Base-by-base conservation (phyloP, 2,329 filamentous ascomycete species). In the Hawksworthiomyces lignivorus region DNA sequence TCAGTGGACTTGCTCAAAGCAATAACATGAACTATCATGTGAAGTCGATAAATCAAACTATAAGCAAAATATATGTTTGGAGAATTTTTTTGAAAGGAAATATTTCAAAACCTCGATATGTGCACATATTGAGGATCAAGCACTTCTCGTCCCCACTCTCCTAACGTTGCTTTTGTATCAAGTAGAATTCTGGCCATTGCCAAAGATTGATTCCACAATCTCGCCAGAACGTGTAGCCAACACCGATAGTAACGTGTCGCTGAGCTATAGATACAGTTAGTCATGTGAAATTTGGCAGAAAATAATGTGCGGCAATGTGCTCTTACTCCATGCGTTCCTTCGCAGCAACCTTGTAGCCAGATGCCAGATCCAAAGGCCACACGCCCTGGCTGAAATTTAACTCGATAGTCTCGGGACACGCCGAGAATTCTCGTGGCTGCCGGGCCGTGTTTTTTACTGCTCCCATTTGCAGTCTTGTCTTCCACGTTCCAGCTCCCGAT, bases 291-390 rank as follows among this genome's bases (percentile, higher is more conserved):
- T 50, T 54, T n/a, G 33, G 36, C 10, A 36, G 15, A 32, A 32
- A 11, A 15, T 10, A 19, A 17, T 18, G 80, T n/a, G n/a, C n/a
- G n/a, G n/a, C n/a, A n/a, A n/a, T n/a, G n/a, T n/a, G n/a, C n/a
- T n/a, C 84, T 79, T 75, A 90, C 84, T 46, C 90, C 90, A 62
- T 97, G 90, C 26, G 88, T 94, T 48, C 73, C 79, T 68, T 97
- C 89, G 59, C 88, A 94, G 67, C 89, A 96, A 24, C 90, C 90
- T 61, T 97, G 92, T 53, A 97, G 70, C 83, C 86, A 97, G 45
- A 97, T 72, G 4, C 89, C 89, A 12, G 87, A 83, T 33, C 81
- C 77, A 0, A 72, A 58, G n/a, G 78, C 73, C 26, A 97, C 82
- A 36, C 75, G 71, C 22, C 75, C 80, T 2, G 75, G 66, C 36